Percentiles rank a stretch among this genome's conserved stretches.
phyloP scores from a whole-genome alignment of 371 early-diverging fungal genomes.

The Syncephalastrum contaminatum region DNA sequence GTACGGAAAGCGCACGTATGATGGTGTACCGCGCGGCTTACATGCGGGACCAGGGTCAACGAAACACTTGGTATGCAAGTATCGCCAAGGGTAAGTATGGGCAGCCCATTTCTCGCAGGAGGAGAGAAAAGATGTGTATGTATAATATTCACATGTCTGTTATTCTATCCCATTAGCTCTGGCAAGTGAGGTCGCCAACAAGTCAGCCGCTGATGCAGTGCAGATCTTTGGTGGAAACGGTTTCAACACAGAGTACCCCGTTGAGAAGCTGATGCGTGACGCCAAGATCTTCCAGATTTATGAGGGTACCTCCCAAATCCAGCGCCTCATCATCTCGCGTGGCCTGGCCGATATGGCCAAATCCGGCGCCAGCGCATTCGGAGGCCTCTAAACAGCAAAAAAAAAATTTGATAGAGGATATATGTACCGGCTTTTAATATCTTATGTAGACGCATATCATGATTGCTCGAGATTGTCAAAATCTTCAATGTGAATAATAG shows the following conservation, averaged over 20 bases:
- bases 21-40: constrained; percentile 86
- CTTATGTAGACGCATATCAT: too few species aligned
- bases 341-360: constrained; percentile 60
- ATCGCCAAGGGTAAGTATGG: constrained; percentile 79
- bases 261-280: constrained; percentile 90
- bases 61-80: constrained; percentile 93
- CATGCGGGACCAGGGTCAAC: constrained; percentile 81
- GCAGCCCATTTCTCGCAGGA: not conserved
- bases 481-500: constrained; percentile 40
- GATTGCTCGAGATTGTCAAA: constrained; percentile 5
- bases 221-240: constrained; percentile 98
- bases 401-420: too few species aligned
- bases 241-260: constrained; percentile 85
- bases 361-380: constrained; percentile 38
- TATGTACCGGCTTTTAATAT: too few species aligned
- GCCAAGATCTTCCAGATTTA: constrained; percentile 96
- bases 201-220: constrained; percentile 92
- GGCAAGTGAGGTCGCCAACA: constrained; percentile 95
- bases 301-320: constrained; percentile 96
- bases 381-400: constrained; percentile 28
- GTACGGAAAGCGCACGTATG: constrained; percentile 85
- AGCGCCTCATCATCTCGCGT: constrained; percentile 87
- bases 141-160: not conserved
- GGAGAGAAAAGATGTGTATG: not conserved
- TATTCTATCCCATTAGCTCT: constrained; percentile 32